Percentiles rank a stretch among this genome's conserved stretches.
Evolutionary conservation across 2,329 filamentous ascomycete genomes (phyloP).

Genomic region (Teratosphaeria viscida): DNA sequence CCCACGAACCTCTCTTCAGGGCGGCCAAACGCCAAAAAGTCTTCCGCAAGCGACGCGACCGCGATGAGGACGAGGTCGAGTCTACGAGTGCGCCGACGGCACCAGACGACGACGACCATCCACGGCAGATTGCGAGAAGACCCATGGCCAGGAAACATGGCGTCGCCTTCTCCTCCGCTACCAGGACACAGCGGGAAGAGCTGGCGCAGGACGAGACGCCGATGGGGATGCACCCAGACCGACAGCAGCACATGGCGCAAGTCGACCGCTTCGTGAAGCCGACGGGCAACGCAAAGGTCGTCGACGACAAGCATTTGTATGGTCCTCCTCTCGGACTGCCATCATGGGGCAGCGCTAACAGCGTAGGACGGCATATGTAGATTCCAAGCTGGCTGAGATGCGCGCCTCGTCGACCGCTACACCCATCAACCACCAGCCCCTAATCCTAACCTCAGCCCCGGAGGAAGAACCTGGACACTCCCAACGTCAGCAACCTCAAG

Average conservation of each 20-base stretch:
- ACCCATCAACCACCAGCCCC: not conserved
- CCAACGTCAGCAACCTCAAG: not conserved
- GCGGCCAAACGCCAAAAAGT: constrained; percentile 42
- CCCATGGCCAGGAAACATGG: constrained; percentile 17
- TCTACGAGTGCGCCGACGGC: not conserved
- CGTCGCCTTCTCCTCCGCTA: constrained; percentile 17
- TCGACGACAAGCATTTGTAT: constrained; percentile 68
- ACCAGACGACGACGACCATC: not conserved
- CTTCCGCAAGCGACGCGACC: constrained; percentile 33
- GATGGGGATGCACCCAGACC: constrained; percentile 22
- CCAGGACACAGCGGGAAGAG: constrained; percentile 1
- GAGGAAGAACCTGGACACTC: not conserved
- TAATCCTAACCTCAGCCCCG: constrained; percentile 10
- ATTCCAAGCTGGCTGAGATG: constrained; percentile 60
- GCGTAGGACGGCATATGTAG: constrained; percentile 75
- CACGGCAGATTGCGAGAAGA: not conserved
- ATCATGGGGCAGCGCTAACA: constrained; percentile 45
- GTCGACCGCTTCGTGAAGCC: constrained; percentile 58
- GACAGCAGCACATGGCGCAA: constrained; percentile 30
- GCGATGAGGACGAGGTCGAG: constrained; percentile 9
- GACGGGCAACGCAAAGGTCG: constrained; percentile 55
- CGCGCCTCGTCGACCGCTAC: constrained; percentile 7
- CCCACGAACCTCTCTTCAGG: constrained; percentile 31
- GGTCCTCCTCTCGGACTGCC: constrained; percentile 26
- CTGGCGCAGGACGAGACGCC: constrained; percentile 11